A percentile compares a stretch with the other conserved stretches of the same genome.
Evolutionary conservation across 176 grass and related monocot species (phyloP).

Genomic region (Cenchrus fungigraminus): DNA sequence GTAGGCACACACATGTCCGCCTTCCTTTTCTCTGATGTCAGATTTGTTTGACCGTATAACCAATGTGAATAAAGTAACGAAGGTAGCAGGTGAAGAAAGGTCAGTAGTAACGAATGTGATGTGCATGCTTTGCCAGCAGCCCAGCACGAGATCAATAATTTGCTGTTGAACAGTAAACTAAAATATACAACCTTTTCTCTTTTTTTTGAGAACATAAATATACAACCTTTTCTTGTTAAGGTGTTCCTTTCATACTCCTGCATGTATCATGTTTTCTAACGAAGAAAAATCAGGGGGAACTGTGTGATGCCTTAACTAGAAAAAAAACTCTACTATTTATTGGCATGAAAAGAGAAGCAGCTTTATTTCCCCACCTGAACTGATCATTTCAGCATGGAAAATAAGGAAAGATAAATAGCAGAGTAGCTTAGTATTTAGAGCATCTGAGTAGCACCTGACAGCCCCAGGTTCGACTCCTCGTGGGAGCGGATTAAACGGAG

Average conservation of each 20-base stretch:
- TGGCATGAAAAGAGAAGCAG: not conserved
- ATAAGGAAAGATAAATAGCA: no score
- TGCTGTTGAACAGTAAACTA: not conserved
- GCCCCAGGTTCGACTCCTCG: no score
- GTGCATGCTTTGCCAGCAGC: not conserved
- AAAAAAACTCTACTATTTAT: no score
- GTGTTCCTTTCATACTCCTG: not conserved
- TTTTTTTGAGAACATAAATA: no score
- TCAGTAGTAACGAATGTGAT: constrained; percentile 36
- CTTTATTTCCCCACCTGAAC: no score
- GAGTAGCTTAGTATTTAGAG: no score
- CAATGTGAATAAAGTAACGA: not conserved
- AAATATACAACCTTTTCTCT: not conserved
- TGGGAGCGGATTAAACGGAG: no score
- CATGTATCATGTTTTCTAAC: not conserved
- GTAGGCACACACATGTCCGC: no score
- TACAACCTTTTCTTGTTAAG: not conserved
- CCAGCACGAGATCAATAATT: no score
- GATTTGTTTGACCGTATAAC: not conserved
- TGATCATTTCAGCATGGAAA: no score
- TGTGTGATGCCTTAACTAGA: not conserved
- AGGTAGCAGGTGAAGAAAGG: constrained; percentile 16
- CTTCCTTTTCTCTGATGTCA: not conserved
- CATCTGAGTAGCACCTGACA: no score
- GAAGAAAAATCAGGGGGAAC: not conserved